Base-by-base conservation (phyloP, 768 basidiomycete genomes). In the Mycena olivaceomarginata region DNA sequence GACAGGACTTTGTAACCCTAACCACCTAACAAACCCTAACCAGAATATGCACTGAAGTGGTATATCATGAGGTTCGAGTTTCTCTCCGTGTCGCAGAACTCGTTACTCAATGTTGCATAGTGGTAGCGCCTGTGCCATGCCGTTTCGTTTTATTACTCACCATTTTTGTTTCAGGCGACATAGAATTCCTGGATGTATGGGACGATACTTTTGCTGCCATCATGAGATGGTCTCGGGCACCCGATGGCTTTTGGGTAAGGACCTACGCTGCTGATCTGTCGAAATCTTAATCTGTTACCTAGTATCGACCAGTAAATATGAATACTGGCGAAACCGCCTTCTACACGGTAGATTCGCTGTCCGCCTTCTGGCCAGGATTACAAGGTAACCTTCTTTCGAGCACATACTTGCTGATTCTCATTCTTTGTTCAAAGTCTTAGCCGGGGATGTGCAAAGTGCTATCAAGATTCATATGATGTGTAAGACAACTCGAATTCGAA, bases 331-430 rank as follows among this genome's bases (percentile, higher is more conserved):
- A 96, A 75, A 87, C 92, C 7, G 89, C 93, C 9, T 96, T 94
- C 81, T 86, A 89, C 60, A 94, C 93, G n/a, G 88, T 98, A n/a
- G 98, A 99, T 83, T 98, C 97, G 2, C 87, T 99, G 18, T 96
- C 97, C 2, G 97, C 98, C 1, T 99, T 99, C 84, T 97, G 98
- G 93, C 97, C 98, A n/a, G 98, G 98, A 25, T 88, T 99, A 18
- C 98, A 98, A 85, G 78, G 78, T 77, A 67, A 4, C 39, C 6
- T 15, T 37, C 8, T 12, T 41, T 13, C n/a, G 5, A 7, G 5
- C 51, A 56, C 16, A 64, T 43, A 12, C 51, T 53, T 11, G 51
- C 20, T n/a, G 13, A 13, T 16, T 48, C 8, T 15, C n/a, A 39
- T 40, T 18, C 7, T 45, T 41, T 25, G 39, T 7, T 43, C 37